These are phyloP conservation scores for Neofusicoccum sp. DNA, from an alignment of 2,329 filamentous ascomycete species.

Conservation along the genomic window DNA sequence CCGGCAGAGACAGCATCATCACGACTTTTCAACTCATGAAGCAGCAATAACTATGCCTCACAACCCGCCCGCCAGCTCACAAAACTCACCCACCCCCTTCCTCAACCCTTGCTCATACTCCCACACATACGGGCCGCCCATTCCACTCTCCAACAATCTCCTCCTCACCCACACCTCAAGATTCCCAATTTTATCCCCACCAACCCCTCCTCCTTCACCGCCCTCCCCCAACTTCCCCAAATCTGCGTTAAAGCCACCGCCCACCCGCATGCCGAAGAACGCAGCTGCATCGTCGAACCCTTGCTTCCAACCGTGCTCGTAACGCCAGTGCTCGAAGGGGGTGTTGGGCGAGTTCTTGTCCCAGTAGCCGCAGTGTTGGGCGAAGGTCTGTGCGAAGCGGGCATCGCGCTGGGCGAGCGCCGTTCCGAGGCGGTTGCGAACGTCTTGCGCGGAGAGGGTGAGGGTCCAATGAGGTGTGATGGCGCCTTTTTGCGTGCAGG, in stretches of 20 bases:
- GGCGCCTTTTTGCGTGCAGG: conserved; percentile 48
- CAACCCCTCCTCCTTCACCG: conserved; percentile 30
- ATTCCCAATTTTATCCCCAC: conserved; percentile 56
- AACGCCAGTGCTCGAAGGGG: conserved; percentile 54
- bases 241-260: conserved; percentile 18
- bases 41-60: too few relatives aligned
- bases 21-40: too few relatives aligned
- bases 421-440: conserved; percentile 35
- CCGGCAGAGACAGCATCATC: too few relatives aligned
- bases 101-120: conserved; percentile 52
- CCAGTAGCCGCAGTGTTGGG: conserved; percentile 53
- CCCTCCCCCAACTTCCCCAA: conserved; percentile 20
- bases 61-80: conserved; percentile 7
- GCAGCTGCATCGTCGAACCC: conserved; percentile 55
- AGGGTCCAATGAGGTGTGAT: conserved; percentile 43
- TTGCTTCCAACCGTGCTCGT: conserved; percentile 54
- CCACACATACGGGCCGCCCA: conserved; percentile 49
- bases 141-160: conserved; percentile 52
- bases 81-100: conserved; percentile 46
- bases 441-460: conserved; percentile 36
- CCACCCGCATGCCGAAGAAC: conserved; percentile 49
- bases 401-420: conserved; percentile 42
- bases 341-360: conserved; percentile 43
- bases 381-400: conserved; percentile 35
- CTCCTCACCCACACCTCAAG: conserved; percentile 59